Conservation (phyloP, 495 filamentous ascomycete species). For the Cercophora samala region DNA sequence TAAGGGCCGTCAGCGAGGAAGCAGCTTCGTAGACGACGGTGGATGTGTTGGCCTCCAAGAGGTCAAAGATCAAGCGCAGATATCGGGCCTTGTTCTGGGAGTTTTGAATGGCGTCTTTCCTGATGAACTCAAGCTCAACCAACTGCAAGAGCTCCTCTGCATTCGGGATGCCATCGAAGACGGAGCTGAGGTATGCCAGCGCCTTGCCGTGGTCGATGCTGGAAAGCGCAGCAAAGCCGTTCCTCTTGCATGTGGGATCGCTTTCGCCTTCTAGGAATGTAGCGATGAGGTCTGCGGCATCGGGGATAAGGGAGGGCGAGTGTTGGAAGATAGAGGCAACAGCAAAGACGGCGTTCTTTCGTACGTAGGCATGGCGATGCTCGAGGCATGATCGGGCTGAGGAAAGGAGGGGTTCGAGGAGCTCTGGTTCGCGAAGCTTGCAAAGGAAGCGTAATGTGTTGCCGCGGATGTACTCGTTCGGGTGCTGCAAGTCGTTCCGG, state of each 20-base stretch:
- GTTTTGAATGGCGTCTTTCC: conserved; percentile 96
- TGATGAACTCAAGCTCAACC: conserved; percentile 92
- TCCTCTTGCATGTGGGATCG: conserved; percentile 95
- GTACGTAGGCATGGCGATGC: conserved; percentile 94
- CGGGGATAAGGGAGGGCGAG: conserved; percentile 87
- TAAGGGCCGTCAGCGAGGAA: conserved; percentile 91
- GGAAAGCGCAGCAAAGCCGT: conserved; percentile 89
- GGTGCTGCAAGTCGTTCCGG: conserved; percentile 91
- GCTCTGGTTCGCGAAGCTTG: conserved; percentile 93
- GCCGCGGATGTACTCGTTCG: conserved; percentile 97
- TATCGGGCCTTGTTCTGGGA: conserved; percentile 92
- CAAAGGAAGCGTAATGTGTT: conserved; percentile 95
- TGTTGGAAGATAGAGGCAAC: conserved; percentile 90
- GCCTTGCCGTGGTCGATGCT: conserved; percentile 92
- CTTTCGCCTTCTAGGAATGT: conserved; percentile 88
- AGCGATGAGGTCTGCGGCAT: conserved; percentile 88
- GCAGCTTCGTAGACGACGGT: conserved; percentile 98
- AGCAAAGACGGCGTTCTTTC: conserved; percentile 96
- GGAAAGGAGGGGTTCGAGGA: conserved; percentile 91
- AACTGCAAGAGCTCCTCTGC: conserved; percentile 92
- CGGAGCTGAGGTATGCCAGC: conserved; percentile 80
- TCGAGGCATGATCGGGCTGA: conserved; percentile 89
- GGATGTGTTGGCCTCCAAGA: conserved; percentile 86
- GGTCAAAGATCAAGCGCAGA: conserved; percentile 90
- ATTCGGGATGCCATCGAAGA: conserved; percentile 91